These are phyloP conservation scores for Fragilariopsis cylindrus DNA, from an alignment of 108 stramenopile genomes.

Conservation along the genomic window DNA sequence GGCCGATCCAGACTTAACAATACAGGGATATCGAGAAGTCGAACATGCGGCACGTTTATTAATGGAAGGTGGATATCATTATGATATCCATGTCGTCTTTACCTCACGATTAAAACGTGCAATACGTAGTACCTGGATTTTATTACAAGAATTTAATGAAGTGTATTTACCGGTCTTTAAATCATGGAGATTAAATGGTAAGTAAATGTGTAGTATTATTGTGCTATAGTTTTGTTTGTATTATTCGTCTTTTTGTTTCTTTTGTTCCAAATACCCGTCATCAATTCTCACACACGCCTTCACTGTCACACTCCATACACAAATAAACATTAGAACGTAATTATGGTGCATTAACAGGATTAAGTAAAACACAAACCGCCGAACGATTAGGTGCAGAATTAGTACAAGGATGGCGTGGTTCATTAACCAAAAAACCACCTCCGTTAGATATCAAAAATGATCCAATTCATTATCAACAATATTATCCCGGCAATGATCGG, in stretches of 20 bases:
- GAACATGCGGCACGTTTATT: conserved; percentile 66
- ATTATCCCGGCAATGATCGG: conserved; percentile 89
- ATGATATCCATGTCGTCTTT: conserved; percentile 90
- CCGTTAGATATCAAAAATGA: conserved; percentile 56
- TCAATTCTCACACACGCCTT: neutral
- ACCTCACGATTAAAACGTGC: conserved; percentile 90
- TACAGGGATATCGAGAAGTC: conserved; percentile 62
- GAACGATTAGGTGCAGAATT: conserved; percentile 76
- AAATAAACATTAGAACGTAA: neutral
- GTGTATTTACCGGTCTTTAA: conserved; percentile 83
- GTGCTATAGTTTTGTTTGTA: neutral
- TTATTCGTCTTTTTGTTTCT: neutral
- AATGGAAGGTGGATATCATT: conserved; percentile 80
- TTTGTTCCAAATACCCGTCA: neutral
- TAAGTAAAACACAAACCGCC: conserved; percentile 84
- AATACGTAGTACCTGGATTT: conserved; percentile 87
- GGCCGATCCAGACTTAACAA: conserved; percentile 79
- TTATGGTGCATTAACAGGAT: conserved; percentile 93
- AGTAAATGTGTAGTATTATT: neutral
- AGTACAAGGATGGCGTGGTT: conserved; percentile 82
- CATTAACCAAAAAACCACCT: conserved; percentile 66
- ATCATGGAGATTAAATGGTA: conserved; percentile 86
- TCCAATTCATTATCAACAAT: conserved; percentile 9
- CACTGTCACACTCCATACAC: too few relatives aligned
- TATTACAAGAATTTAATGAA: conserved; percentile 84